These are phyloP conservation scores for Dactylellina parvicollis DNA, from an alignment of 2,329 filamentous ascomycete genomes.

Conservation along the genomic window DNA sequence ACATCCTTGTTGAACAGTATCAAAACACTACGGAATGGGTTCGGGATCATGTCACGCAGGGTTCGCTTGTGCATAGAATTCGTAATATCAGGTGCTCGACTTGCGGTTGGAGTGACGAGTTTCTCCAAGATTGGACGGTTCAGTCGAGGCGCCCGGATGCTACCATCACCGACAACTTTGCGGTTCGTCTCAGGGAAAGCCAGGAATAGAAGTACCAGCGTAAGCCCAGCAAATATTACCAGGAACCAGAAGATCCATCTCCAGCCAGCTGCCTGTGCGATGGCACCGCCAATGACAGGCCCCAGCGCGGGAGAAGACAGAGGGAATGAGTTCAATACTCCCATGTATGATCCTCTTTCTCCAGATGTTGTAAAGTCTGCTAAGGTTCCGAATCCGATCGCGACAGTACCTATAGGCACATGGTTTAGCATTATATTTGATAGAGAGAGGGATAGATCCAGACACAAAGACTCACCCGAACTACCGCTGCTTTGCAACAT, in stretches of 20 bases:
- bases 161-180: slow-evolving; percentile 71
- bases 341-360: slow-evolving; percentile 79
- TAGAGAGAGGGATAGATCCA: neutral
- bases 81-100: neutral
- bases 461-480: slow-evolving; percentile 61
- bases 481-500: slow-evolving; percentile 73
- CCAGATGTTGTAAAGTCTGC: slow-evolving; percentile 75
- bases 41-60: slow-evolving; percentile 57
- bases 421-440: neutral
- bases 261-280: slow-evolving; percentile 74
- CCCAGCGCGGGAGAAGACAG: slow-evolving; percentile 66
- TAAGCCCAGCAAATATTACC: slow-evolving; percentile 63
- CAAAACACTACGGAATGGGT: slow-evolving; percentile 64
- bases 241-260: slow-evolving; percentile 76
- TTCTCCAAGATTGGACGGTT: slow-evolving; percentile 64
- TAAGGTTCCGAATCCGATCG: slow-evolving; percentile 75
- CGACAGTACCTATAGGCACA: slow-evolving; percentile 68
- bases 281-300: slow-evolving; percentile 72
- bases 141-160: slow-evolving; percentile 65
- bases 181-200: slow-evolving; percentile 71
- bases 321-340: slow-evolving; percentile 70
- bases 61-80: slow-evolving; percentile 57
- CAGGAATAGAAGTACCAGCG: slow-evolving; percentile 66
- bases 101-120: slow-evolving; percentile 10
- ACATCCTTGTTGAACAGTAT: slow-evolving; percentile 64